Evolutionary conservation across 192 early-diverging fungal genomes (phyloP).

Genomic region (Rhizoclosmatium sp.): DNA sequence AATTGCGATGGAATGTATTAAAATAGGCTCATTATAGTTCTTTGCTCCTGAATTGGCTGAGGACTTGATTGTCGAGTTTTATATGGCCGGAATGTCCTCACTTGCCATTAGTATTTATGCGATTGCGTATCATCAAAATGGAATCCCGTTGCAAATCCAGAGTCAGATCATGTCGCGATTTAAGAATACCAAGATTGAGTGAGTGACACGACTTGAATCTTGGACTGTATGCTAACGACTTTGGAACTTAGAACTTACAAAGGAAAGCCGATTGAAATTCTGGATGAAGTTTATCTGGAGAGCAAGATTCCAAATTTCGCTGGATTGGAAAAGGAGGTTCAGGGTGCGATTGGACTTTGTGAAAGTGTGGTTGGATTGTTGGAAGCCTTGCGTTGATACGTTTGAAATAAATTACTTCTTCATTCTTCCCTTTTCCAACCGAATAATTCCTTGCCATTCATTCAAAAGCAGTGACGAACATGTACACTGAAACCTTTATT

Average conservation of each 20-base stretch:
- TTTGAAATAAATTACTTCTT: not conserved
- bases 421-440: not conserved
- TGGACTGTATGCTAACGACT: not conserved
- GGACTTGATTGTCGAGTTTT: slow-evolving; percentile 53
- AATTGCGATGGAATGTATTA: slow-evolving; percentile 13
- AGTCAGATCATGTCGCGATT: slow-evolving; percentile 50
- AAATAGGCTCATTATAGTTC: slow-evolving; percentile 22
- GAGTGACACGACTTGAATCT: not conserved
- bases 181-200: slow-evolving; percentile 49
- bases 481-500: too few relatives aligned
- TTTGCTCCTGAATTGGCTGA: slow-evolving; percentile 57
- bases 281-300: slow-evolving; percentile 29
- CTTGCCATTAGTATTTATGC: slow-evolving; percentile 44
- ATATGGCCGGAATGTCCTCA: slow-evolving; percentile 27
- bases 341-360: not conserved
- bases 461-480: too few relatives aligned
- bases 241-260: slow-evolving; percentile 16
- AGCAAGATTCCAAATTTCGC: slow-evolving; percentile 7
- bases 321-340: not conserved
- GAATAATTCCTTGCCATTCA: too few relatives aligned
- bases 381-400: slow-evolving; percentile 8
- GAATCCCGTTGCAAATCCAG: slow-evolving; percentile 51
- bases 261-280: slow-evolving; percentile 21
- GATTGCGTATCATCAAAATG: slow-evolving; percentile 45
- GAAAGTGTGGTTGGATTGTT: slow-evolving; percentile 2